Conservation (phyloP, 805 yeast genomes). For the Barnettozyma siamensis region DNA sequence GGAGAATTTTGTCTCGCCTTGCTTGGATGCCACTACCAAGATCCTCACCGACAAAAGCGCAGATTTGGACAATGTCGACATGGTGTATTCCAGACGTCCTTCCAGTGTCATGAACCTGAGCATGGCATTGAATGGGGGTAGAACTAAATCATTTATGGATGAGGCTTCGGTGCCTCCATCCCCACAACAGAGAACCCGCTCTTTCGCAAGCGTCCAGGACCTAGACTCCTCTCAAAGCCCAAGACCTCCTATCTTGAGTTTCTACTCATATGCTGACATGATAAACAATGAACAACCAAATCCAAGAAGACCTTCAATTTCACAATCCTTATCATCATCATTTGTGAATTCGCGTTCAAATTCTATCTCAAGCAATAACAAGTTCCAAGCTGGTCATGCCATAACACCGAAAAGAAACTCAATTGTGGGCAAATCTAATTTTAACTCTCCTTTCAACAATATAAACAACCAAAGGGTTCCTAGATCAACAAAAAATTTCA, state of each 20-base stretch:
- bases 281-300: constrained; percentile 51
- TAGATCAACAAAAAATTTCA: constrained; percentile 15
- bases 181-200: constrained; percentile 19
- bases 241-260: constrained; percentile 31
- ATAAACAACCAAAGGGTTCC: constrained; percentile 16
- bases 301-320: constrained; percentile 56
- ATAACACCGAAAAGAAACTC: constrained; percentile 22
- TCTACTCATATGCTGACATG: constrained; percentile 79
- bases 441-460: constrained; percentile 30
- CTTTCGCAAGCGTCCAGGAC: constrained; percentile 22
- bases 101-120: constrained; percentile 42
- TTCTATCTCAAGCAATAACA: constrained; percentile 9
- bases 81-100: constrained; percentile 59
- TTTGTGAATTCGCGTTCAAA: constrained; percentile 22
- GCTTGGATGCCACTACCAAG: constrained; percentile 71
- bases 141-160: constrained; percentile 27
- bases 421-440: constrained; percentile 15
- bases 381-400: constrained; percentile 14
- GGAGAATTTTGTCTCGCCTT: constrained; percentile 76
- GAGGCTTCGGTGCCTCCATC: constrained; percentile 14
- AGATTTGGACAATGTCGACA: constrained; percentile 63
- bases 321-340: constrained; percentile 35
- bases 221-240: constrained; percentile 15
- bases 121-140: constrained; percentile 22
- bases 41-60: constrained; percentile 50